Base-by-base conservation (phyloP, 805 yeast species). In the Kregervanrija pseudodelftensis region DNA sequence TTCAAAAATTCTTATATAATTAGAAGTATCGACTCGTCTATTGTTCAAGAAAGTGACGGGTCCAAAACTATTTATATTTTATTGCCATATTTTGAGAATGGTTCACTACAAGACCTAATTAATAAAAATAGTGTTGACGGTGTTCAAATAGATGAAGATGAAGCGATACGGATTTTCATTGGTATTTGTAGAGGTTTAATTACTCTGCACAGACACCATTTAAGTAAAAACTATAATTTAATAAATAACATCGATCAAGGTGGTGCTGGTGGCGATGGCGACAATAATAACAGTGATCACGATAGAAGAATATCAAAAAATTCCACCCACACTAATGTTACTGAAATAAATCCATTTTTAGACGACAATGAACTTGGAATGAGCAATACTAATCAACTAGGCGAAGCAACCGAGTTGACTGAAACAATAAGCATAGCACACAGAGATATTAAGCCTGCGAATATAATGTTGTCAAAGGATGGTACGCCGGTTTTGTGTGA, bases 371-470 rank as follows among this genome's bases (percentile, higher is more conserved):
- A 62, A 10, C 65, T 57, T 17, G 54, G 55, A 3, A 39, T 38
- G 15, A 48, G 57, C 51, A 41, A 49, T 44, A n/a, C n/a, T n/a
- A 38, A 43, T 37, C 8, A 33, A 8, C 13, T 15, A 15, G 45
- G 33, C 14, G 59, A 53, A 10, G 65, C 58, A 2, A 76, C 83
- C 1, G 82, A 79, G 47, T 54, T 81, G 41, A 69, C 71, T 28
- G 83, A 79, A 44, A 65, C 76, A 3, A 68, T 74, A 3, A 84
- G 91, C 3, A 88, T 76, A 60, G 91, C 95, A 0, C 97, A 90
- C 61, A 66, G 89, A 45, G 96, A 90, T 60, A 66, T 90, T 45
- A 90, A 87, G 58, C 96, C 97, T 0, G 95, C 93, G 2, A 90
- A 87, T 58, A 77, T 89, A 13, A 82, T 90, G 90, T 65, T 89